phyloP scores from a whole-genome alignment of 768 basidiomycete species.

The Strobilomyces dryophilus region DNA sequence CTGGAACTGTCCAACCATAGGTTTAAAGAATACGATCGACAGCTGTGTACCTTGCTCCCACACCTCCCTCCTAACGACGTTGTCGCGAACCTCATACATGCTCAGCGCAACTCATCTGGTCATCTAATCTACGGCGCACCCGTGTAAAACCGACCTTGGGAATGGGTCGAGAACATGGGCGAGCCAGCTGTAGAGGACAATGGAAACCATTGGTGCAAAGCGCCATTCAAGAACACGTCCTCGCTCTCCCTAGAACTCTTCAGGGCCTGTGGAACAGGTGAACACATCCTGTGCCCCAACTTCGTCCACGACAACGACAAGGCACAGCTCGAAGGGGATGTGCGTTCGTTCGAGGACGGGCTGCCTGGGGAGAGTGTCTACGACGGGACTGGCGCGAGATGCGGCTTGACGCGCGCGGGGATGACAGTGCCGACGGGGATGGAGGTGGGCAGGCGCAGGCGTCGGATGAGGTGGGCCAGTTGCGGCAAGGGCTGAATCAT shows the following conservation, averaged over 20 bases:
- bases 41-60: constrained; percentile 56
- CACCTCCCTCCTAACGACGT: constrained; percentile 46
- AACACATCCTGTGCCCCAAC: constrained; percentile 33
- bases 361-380: constrained; percentile 60
- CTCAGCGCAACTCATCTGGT: constrained; percentile 53
- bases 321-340: constrained; percentile 36
- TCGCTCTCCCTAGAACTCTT: constrained; percentile 75
- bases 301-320: constrained; percentile 3
- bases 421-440: too few relatives aligned
- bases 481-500: too few relatives aligned
- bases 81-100: constrained; percentile 56
- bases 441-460: constrained; percentile 5
- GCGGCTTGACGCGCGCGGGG: constrained; percentile 32
- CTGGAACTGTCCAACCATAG: too few relatives aligned
- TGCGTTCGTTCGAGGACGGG: constrained; percentile 65
- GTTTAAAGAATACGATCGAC: constrained; percentile 56
- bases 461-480: constrained; percentile 26
- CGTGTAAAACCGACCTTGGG: constrained; percentile 78
- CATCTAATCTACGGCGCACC: constrained; percentile 44
- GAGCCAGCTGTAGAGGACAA: constrained; percentile 39
- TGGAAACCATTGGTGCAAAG: constrained; percentile 38
- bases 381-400: constrained; percentile 76
- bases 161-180: constrained; percentile 80
- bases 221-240: constrained; percentile 58
- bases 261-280: constrained; percentile 60